phyloP scores from a whole-genome alignment of 1,284 basidiomycete genomes.

The Heterobasidion occidentale region DNA sequence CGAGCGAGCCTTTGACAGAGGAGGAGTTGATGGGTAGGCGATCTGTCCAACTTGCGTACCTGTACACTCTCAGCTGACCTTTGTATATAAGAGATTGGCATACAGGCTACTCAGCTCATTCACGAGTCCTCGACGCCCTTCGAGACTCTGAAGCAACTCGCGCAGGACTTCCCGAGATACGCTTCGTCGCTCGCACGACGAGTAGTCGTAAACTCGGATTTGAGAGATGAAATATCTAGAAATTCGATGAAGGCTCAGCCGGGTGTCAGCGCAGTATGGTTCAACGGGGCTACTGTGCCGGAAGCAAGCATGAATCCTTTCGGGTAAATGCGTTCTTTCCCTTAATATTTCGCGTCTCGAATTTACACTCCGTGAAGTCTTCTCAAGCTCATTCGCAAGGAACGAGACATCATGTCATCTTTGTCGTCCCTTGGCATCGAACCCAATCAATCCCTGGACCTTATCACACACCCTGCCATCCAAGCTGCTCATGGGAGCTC shows the following conservation, averaged over 20 bases:
- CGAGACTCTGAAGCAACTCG: slow-evolving; percentile 57
- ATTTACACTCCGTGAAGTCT: slow-evolving; percentile 34
- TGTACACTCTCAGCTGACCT: background rate
- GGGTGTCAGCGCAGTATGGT: slow-evolving; percentile 59
- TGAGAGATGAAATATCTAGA: slow-evolving; percentile 50
- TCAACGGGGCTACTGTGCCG: slow-evolving; percentile 67
- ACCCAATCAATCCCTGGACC: slow-evolving; percentile 55
- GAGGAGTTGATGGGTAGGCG: slow-evolving; percentile 41
- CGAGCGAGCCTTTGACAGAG: slow-evolving; percentile 49
- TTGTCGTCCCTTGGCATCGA: slow-evolving; percentile 59
- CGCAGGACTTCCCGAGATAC: slow-evolving; percentile 87
- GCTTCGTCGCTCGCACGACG: slow-evolving; percentile 64
- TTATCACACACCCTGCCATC: slow-evolving; percentile 62
- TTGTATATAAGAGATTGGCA: slow-evolving; percentile 48
- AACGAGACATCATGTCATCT: slow-evolving; percentile 57
- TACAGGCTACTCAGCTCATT: slow-evolving; percentile 71
- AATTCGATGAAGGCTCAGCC: slow-evolving; percentile 48
- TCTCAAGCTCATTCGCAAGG: slow-evolving; percentile 63
- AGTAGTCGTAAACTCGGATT: slow-evolving; percentile 40
- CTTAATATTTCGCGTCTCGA: background rate
- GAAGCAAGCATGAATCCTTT: slow-evolving; percentile 68
- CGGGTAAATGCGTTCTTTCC: slow-evolving; percentile 29
- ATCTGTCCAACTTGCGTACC: slow-evolving; percentile 18
- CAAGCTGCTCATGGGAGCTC: slow-evolving; percentile 36
- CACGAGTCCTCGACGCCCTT: slow-evolving; percentile 53